These are phyloP conservation scores for Boletus rufocinnamomeus DNA, from an alignment of 768 basidiomycete species.

Conservation along the genomic window DNA sequence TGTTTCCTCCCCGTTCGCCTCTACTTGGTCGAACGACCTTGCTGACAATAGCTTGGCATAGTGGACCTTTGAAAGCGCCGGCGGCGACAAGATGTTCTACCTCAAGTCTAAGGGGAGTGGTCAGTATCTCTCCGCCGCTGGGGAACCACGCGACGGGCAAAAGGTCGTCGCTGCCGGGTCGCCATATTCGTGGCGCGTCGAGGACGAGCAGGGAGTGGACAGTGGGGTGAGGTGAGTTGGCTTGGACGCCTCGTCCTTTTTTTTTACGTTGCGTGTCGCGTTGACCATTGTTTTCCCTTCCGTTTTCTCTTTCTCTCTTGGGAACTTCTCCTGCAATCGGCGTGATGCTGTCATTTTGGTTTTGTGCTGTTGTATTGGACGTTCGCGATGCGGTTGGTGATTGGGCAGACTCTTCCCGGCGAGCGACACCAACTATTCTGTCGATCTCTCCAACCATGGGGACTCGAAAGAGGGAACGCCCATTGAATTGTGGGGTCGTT, in stretches of 20 bases:
- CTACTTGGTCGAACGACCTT: too few species aligned
- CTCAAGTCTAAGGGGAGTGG: conserved; percentile 46
- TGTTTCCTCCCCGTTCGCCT: background rate
- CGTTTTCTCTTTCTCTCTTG: too few species aligned
- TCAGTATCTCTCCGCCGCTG: conserved; percentile 43
- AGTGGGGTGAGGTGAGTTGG: conserved; percentile 43
- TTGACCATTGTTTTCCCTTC: background rate
- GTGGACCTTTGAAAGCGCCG: conserved; percentile 46
- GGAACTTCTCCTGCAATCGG: too few species aligned
- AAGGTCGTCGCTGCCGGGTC: conserved; percentile 39
- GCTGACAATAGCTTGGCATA: conserved; percentile 19
- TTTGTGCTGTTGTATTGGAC: background rate
- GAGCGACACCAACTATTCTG: conserved; percentile 39
- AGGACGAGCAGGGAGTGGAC: conserved; percentile 42
- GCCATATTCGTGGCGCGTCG: conserved; percentile 52
- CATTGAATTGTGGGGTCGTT: conserved; percentile 49
- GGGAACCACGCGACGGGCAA: conserved; percentile 37
- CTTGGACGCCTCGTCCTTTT: too few species aligned
- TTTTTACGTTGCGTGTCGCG: background rate
- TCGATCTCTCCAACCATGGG: conserved; percentile 53
- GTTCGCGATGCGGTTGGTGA: background rate
- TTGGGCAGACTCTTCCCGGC: conserved; percentile 47
- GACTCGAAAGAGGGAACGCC: conserved; percentile 45
- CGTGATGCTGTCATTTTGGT: too few species aligned
- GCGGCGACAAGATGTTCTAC: conserved; percentile 34